Evolutionary conservation across 2,329 filamentous ascomycete genomes (phyloP), one percentile per base, ranked within the genome.

Genomic region (Fusarium tjaetaba): DNA sequence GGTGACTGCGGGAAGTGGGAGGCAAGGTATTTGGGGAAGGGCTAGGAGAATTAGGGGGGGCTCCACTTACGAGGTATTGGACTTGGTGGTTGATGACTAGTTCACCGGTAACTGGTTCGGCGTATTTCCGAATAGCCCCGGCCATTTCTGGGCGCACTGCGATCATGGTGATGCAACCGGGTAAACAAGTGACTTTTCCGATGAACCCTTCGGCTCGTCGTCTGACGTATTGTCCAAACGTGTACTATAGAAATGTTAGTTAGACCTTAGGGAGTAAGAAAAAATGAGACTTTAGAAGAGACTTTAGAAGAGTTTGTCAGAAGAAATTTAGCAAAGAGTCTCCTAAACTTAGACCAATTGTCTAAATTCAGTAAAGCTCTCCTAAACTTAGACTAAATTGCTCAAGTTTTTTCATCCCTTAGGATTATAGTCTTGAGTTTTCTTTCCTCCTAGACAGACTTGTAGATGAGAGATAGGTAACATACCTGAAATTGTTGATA

Each of bases 111-210:
- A 76, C 65, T 0, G 74, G 74, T 24, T 76, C 74, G 2, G 74
- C 72, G 45, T 76, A 76, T 26, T 73, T 76, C 6, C 61, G 63
- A 7, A 76, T 75, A 0, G 74, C 74, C 5, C 74, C 74, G 1
- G 74, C 74, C 74, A 76, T 76, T 30, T 76, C 74, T 61, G 71
- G 59, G 22, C 74, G 22, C 0, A 76, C 74, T 5, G 74, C 71
- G 4, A 76, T 73, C 74, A 76, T 76, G 7, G 74, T 76, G 46
- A 76, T 76, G 4, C 74, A 76, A 5, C 74, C 74, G 1, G 74
- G 74, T 4, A 76, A 48, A 30, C 74, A 76, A 5, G 74, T 76
- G 0, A 76, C 74, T 24, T 76, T 76, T 0, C 74, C 74, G 2
- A 76, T 24, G 13, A 75, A 62, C 0, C 65, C 65, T 30, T 76